These are phyloP conservation scores for Candida alai DNA, from an alignment of 805 yeast genomes.

Conservation along the genomic window DNA sequence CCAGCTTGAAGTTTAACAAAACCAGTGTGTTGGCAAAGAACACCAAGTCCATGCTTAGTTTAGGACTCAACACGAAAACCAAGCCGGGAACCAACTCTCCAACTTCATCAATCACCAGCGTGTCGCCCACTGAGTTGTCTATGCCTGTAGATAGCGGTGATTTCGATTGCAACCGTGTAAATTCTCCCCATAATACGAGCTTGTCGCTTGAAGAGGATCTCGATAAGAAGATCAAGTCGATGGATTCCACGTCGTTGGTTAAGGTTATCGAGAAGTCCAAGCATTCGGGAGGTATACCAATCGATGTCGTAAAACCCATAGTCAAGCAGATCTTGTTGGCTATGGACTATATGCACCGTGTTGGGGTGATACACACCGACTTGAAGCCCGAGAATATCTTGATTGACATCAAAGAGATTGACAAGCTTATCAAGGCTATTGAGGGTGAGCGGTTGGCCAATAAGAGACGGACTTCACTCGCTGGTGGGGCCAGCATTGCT, in stretches of 20 bases:
- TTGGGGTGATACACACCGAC: conserved; percentile 39
- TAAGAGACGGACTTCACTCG: conserved; percentile 5
- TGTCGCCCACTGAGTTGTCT: conserved; percentile 4
- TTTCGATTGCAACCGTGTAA: no score
- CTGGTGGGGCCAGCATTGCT: conserved; percentile 1
- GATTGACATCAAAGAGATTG: conserved; percentile 43
- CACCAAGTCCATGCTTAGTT: conserved; percentile 20
- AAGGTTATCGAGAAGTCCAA: conserved; percentile 34
- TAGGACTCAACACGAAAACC: conserved; percentile 14
- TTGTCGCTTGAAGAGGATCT: conserved; percentile 3
- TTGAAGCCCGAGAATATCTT: conserved; percentile 40
- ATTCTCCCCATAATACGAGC: not conserved
- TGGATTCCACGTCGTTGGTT: conserved; percentile 20
- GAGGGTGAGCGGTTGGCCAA: conserved; percentile 27
- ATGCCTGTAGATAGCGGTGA: no score
- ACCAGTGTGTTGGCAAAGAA: conserved; percentile 15
- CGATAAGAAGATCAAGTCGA: conserved; percentile 2
- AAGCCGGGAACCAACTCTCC: not conserved
- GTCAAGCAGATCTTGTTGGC: conserved; percentile 53
- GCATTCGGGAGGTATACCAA: conserved; percentile 51
- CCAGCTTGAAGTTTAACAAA: conserved; percentile 14
- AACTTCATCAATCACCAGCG: conserved; percentile 1
- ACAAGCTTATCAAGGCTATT: conserved; percentile 42
- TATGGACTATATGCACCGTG: conserved; percentile 53
- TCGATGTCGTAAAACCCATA: conserved; percentile 51